Conservation (phyloP, 768 basidiomycete species). For the Dioszegia hungarica region DNA sequence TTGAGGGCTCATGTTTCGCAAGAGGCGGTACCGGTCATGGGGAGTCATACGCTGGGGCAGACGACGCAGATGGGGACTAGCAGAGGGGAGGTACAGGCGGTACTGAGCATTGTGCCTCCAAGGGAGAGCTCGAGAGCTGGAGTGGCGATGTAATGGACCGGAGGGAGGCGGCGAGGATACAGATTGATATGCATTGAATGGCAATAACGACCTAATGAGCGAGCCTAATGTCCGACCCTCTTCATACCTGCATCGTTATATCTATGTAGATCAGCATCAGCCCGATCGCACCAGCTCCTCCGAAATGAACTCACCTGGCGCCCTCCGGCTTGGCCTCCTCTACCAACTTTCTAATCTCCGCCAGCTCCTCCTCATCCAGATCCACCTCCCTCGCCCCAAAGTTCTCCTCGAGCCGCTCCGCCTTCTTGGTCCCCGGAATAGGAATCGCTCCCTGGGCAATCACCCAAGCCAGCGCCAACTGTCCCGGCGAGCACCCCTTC, state of each 20-base stretch:
- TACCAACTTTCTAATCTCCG: constrained; percentile 43
- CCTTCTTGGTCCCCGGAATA: constrained; percentile 43
- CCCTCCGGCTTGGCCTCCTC: constrained; percentile 25
- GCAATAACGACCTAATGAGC: not conserved
- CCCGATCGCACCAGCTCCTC: not conserved
- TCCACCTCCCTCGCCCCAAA: constrained; percentile 29
- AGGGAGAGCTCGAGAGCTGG: too few relatives aligned
- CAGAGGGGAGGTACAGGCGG: too few relatives aligned
- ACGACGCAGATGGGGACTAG: too few relatives aligned
- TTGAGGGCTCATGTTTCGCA: too few relatives aligned
- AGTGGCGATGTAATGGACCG: too few relatives aligned
- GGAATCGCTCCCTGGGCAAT: constrained; percentile 43
- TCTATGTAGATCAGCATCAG: not conserved
- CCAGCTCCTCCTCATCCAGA: constrained; percentile 36
- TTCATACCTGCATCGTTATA: not conserved
- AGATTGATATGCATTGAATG: not conserved
- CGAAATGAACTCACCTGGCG: constrained; percentile 8
- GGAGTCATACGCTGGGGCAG: too few relatives aligned
- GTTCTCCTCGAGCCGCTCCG: constrained; percentile 41
- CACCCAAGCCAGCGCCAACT: constrained; percentile 50
- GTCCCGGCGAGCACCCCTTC: constrained; percentile 47
- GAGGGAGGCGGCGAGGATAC: too few relatives aligned
- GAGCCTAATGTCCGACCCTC: not conserved
- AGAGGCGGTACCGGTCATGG: too few relatives aligned
- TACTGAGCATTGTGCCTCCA: too few relatives aligned